Evolutionary conservation across 108 stramenopile genomes (phyloP).

Genomic region (Pseudonitzschia pungens): DNA sequence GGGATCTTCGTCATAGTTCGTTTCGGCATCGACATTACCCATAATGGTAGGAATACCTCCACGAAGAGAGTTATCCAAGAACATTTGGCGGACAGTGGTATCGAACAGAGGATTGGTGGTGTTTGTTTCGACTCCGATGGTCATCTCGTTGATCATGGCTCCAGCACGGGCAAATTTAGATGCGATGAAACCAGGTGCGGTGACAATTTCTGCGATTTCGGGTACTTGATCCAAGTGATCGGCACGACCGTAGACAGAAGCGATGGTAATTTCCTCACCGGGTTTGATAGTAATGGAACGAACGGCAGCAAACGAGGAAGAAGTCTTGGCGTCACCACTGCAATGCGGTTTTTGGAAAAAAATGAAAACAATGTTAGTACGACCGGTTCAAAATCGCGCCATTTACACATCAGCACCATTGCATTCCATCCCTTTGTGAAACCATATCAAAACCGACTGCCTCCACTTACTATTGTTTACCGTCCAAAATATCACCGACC

Average conservation of each 20-base stretch:
- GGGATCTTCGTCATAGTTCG: constrained; percentile 76
- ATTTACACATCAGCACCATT: too few relatives aligned
- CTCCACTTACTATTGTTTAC: constrained; percentile 56
- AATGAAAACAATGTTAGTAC: background rate
- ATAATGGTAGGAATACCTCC: constrained; percentile 91
- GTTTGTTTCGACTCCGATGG: constrained; percentile 83
- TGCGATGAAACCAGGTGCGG: constrained; percentile 59
- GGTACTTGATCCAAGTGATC: constrained; percentile 64
- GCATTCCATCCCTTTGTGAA: background rate
- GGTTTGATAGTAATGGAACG: constrained; percentile 65
- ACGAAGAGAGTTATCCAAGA: constrained; percentile 94
- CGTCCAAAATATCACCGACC: constrained; percentile 70
- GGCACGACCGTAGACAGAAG: constrained; percentile 87
- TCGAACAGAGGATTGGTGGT: constrained; percentile 88
- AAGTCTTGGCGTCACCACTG: constrained; percentile 87
- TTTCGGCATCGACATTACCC: constrained; percentile 76
- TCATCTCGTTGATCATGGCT: constrained; percentile 76
- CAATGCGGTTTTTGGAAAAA: background rate
- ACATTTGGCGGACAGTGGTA: constrained; percentile 90
- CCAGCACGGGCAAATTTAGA: constrained; percentile 76
- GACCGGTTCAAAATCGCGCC: background rate
- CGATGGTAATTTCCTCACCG: constrained; percentile 74
- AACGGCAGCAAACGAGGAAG: constrained; percentile 89
- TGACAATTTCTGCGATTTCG: constrained; percentile 65
- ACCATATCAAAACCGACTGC: background rate